A percentile compares a stretch with the other conserved stretches of the same genome.
phyloP scores from a whole-genome alignment of 2,329 filamentous ascomycete species.

The Penicillium sp. region DNA sequence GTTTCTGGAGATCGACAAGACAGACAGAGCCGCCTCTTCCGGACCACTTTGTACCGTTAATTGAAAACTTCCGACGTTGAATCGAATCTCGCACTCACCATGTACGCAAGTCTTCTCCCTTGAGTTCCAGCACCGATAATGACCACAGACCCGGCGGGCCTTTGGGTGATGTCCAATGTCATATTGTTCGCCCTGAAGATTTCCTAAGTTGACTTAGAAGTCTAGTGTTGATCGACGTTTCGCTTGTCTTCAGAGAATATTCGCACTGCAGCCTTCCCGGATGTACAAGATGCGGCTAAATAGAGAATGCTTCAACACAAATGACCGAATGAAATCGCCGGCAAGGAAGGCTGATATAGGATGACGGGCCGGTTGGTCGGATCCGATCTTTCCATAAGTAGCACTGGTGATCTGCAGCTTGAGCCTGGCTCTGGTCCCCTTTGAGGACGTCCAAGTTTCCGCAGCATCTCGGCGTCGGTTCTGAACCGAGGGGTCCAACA shows the following conservation, averaged over 20 bases:
- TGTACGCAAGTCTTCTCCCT: conserved; percentile 39
- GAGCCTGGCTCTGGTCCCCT: neutral
- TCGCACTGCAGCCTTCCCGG: neutral
- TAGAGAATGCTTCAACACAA: neutral
- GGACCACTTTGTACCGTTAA: conserved; percentile 32
- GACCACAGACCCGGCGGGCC: conserved; percentile 5
- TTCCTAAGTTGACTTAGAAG: neutral
- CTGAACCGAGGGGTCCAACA: conserved; percentile 1
- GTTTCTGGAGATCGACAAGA: conserved; percentile 32
- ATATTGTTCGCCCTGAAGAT: neutral
- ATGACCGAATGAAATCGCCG: neutral
- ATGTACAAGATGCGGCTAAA: neutral
- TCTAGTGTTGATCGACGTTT: neutral
- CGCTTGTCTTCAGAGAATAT: neutral
- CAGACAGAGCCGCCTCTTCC: conserved; percentile 33
- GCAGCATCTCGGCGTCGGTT: neutral
- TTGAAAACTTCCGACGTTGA: no score
- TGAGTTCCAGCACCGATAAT: conserved; percentile 38
- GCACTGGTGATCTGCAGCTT: neutral
- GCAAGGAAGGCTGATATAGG: neutral
- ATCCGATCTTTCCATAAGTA: neutral
- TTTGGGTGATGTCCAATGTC: neutral
- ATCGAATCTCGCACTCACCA: conserved; percentile 29
- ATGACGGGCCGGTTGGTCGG: neutral
- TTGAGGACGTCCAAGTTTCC: neutral